phyloP scores from a whole-genome alignment of 352 stramenopile species.

The Pythium apleroticum region DNA sequence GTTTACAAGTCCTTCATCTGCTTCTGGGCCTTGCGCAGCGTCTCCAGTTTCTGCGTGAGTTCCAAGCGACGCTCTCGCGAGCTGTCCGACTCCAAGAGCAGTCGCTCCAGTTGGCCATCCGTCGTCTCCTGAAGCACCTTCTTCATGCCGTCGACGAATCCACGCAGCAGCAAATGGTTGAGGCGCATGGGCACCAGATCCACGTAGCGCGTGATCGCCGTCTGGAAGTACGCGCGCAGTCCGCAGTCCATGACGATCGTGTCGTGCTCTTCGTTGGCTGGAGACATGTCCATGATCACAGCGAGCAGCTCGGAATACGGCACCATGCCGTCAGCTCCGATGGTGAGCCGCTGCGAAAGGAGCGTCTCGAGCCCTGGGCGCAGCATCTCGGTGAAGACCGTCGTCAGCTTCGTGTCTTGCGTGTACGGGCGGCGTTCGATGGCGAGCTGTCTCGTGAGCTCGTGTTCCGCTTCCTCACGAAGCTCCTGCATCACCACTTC shows the following conservation, averaged over 20 bases:
- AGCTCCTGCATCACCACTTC: slow-evolving; percentile 20
- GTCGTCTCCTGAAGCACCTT: slow-evolving; percentile 33
- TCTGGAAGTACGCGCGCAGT: slow-evolving; percentile 20
- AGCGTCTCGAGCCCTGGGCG: slow-evolving; percentile 22
- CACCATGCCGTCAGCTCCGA: slow-evolving; percentile 10
- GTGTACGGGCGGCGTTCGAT: slow-evolving; percentile 40
- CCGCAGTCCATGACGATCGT: slow-evolving; percentile 22
- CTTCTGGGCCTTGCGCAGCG: slow-evolving; percentile 34
- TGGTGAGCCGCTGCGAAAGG: slow-evolving; percentile 11
- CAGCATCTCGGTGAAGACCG: slow-evolving; percentile 24
- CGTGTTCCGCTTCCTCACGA: slow-evolving; percentile 14
- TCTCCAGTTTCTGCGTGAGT: slow-evolving; percentile 28
- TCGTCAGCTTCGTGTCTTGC: slow-evolving; percentile 39
- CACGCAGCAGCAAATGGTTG: slow-evolving; percentile 21
- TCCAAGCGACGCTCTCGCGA: slow-evolving; percentile 28
- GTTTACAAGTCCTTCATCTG: slow-evolving; percentile 41
- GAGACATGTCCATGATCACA: slow-evolving; percentile 18
- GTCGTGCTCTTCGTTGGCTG: slow-evolving; percentile 27
- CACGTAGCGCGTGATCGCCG: slow-evolving; percentile 21
- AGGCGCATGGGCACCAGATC: slow-evolving; percentile 26
- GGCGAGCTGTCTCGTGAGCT: slow-evolving; percentile 26
- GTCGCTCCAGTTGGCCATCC: slow-evolving; percentile 34
- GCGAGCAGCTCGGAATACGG: slow-evolving; percentile 18
- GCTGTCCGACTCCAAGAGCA: slow-evolving; percentile 38
- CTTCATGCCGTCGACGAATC: slow-evolving; percentile 36